Evolutionary conservation across 108 stramenopile species (phyloP).

Genomic region (Fistulifera pelliculosa): DNA sequence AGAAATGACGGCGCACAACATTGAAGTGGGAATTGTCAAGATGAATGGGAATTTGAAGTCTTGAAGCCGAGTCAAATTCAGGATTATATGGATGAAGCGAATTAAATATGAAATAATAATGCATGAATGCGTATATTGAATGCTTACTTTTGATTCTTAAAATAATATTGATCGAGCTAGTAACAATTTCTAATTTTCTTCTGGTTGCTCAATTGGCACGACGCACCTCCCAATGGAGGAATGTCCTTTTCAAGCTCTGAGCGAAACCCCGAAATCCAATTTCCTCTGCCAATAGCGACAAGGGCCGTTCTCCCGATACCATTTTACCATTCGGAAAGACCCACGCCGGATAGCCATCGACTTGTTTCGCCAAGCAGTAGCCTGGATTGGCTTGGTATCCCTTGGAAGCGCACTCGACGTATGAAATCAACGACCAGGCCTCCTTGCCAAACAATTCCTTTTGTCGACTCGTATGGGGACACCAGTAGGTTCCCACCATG

Average conservation of each 20-base stretch:
- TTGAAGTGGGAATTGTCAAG: constrained; percentile 93
- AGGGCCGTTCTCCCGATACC: constrained; percentile 24
- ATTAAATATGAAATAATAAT: no score
- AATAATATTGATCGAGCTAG: no score
- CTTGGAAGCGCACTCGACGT: constrained; percentile 69
- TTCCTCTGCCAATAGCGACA: constrained; percentile 28
- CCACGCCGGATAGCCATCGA: constrained; percentile 76
- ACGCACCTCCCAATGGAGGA: constrained; percentile 12
- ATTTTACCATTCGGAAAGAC: constrained; percentile 21
- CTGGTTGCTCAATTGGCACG: no score
- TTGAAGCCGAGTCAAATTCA: constrained; percentile 97
- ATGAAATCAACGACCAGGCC: constrained; percentile 53
- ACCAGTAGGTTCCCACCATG: constrained; percentile 82
- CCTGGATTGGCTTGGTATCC: constrained; percentile 34
- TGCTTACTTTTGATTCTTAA: no score
- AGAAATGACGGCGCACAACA: constrained; percentile 97
- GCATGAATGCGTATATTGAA: no score
- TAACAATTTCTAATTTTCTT: no score
- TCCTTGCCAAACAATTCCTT: constrained; percentile 73
- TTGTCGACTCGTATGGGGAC: constrained; percentile 81
- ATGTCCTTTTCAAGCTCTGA: constrained; percentile 25
- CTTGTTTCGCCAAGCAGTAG: constrained; percentile 28
- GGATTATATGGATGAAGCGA: constrained; percentile 97
- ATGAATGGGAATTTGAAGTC: constrained; percentile 85
- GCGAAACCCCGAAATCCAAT: constrained; percentile 23